Base-by-base conservation (phyloP, 441 rosid species). In the Corymbia calophylla region DNA sequence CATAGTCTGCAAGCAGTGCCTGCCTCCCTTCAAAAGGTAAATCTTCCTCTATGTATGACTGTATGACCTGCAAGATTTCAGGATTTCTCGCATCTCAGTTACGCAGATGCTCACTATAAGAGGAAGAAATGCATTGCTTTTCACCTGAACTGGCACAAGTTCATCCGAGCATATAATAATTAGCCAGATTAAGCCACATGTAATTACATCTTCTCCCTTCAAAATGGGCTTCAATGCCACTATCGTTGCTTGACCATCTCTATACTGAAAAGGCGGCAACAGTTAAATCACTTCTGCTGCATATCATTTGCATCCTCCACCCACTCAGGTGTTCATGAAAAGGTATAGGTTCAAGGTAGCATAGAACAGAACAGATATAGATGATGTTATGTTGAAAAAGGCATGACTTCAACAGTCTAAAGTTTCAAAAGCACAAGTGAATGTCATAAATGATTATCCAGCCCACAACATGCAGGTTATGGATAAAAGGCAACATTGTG, bases 41-140 rank as follows among this genome's bases (percentile, higher is more conserved):
- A 86, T 96, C 96, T 92, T 96, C 98, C 18, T 97, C 97, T 90
- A 97, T 94, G 91, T 96, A 97, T 66, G 98, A 98, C 88, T 97
- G 94, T 9, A 96, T 97, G 88, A 96, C 92, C 97, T 94, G 92
- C 77, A 90, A 93, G 9, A 62, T 13, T 62, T 1, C 9, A n/a
- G 2, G 9, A 62, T 62, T 29, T 82, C 23, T 25, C 35, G 8
- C 23, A 25, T n/a, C 32, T 64, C 48, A 56, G n/a, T 13, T 14
- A 31, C 15, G 64, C 35, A 82, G 19, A 18, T 17, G 44, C 81
- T 86, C 88, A 54, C 6, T 29, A 13, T 14, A 62, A 62, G 70
- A 62, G 70, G 18, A 54, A 58, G 7, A 11, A n/a, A 4, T 58
- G 64, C n/a, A 11, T 58, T 58, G 64, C 64, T 58, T 9, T 58